A percentile compares a stretch with the other conserved stretches of the same genome.
These are phyloP conservation scores for Fomitopsis betulina DNA, from an alignment of 1,284 basidiomycete genomes.

Conservation along the genomic window DNA sequence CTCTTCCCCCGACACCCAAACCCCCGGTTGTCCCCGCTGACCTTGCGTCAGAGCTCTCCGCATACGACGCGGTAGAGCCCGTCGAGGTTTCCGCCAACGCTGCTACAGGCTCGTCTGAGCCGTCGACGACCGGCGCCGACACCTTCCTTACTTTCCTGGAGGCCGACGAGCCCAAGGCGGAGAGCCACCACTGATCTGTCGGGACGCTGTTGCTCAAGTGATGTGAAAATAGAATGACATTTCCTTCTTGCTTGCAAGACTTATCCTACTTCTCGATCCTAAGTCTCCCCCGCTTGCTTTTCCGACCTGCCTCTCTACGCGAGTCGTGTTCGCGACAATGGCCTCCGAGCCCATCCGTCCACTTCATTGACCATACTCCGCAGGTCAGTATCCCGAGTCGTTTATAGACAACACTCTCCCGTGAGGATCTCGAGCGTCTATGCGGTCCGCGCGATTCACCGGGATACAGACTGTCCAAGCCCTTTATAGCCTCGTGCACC, in stretches of 20 bases:
- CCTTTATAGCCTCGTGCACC: too few relatives aligned
- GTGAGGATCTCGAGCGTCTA: too few relatives aligned
- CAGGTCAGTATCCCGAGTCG: too few relatives aligned
- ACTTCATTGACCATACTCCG: too few relatives aligned
- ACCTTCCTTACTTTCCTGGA: conserved; percentile 57
- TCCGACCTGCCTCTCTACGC: too few relatives aligned
- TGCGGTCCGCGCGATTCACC: too few relatives aligned
- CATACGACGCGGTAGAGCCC: conserved; percentile 79
- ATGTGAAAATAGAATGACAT: conserved; percentile 7
- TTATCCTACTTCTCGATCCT: too few relatives aligned
- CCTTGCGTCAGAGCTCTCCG: conserved; percentile 77
- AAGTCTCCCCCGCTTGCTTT: too few relatives aligned
- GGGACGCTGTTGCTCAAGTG: background rate
- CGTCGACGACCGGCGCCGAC: conserved; percentile 42
- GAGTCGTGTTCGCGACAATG: too few relatives aligned
- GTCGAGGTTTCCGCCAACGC: conserved; percentile 35
- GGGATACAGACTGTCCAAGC: too few relatives aligned
- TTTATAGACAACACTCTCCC: too few relatives aligned
- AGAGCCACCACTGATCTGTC: conserved; percentile 43
- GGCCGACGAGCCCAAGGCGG: conserved; percentile 53
- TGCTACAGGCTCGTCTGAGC: conserved; percentile 27
- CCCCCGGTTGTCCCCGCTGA: conserved; percentile 71
- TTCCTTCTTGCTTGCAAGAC: background rate
- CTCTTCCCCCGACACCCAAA: conserved; percentile 62
- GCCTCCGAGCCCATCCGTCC: too few relatives aligned